phyloP scores from a whole-genome alignment of 352 stramenopile species.

The Bremia lactucae region DNA sequence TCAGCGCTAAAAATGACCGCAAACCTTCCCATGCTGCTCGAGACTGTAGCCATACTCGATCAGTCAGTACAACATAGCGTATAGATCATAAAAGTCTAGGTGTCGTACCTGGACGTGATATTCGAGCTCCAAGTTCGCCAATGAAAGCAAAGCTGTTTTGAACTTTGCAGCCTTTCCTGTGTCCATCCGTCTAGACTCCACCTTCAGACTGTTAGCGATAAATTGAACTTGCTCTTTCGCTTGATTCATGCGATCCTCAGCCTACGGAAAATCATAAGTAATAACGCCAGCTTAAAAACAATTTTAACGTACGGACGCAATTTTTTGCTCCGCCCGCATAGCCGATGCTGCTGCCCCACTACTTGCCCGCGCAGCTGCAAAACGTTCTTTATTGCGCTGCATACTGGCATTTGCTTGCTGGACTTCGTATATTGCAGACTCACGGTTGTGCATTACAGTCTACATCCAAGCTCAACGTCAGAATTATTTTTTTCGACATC shows the following conservation, averaged over 20 bases:
- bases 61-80: too few relatives aligned
- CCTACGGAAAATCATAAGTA: constrained; percentile 19
- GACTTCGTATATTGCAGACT: constrained; percentile 77
- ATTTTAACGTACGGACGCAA: constrained; percentile 49
- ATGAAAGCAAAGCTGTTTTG: constrained; percentile 61
- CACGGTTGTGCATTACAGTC: constrained; percentile 80
- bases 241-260: constrained; percentile 81
- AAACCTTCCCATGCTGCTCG: constrained; percentile 64
- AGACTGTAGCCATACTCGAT: constrained; percentile 34
- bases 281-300: background rate
- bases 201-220: constrained; percentile 78
- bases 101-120: constrained; percentile 67
- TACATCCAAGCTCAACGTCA: constrained; percentile 13
- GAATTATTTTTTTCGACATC: background rate
- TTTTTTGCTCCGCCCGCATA: constrained; percentile 83
- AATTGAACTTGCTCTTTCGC: constrained; percentile 83
- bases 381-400: constrained; percentile 84
- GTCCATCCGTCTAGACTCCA: constrained; percentile 77
- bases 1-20: constrained; percentile 48
- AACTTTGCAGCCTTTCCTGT: constrained; percentile 68
- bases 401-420: constrained; percentile 85
- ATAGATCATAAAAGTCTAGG: background rate
- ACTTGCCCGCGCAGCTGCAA: constrained; percentile 72
- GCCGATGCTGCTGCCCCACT: constrained; percentile 75
- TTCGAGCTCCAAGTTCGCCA: constrained; percentile 69